Percentiles rank a stretch among this genome's conserved stretches.
These are phyloP conservation scores for Boletus barrowsii DNA, from an alignment of 768 basidiomycete species.

Conservation along the genomic window DNA sequence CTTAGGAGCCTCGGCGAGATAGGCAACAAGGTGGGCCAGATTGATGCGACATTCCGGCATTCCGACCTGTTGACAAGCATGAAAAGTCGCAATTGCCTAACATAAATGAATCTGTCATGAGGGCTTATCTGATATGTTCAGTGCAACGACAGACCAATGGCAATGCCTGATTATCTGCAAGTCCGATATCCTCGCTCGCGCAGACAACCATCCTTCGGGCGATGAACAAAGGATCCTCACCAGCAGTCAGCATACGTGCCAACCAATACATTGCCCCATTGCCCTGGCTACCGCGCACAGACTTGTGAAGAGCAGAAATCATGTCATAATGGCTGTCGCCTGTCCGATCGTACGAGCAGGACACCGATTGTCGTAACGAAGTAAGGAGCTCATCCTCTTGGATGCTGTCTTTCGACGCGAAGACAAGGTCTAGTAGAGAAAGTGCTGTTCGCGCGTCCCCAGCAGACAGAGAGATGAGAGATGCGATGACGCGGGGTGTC, in stretches of 20 bases:
- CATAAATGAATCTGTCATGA: not conserved
- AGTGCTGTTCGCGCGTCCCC: constrained; percentile 80
- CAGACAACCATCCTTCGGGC: constrained; percentile 73
- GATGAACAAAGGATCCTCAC: constrained; percentile 79
- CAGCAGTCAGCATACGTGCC: constrained; percentile 75
- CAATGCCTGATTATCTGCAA: constrained; percentile 75
- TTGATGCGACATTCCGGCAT: constrained; percentile 83
- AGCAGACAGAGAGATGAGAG: constrained; percentile 50
- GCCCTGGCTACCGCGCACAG: constrained; percentile 71
- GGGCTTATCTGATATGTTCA: constrained; percentile 6
- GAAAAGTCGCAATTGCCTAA: constrained; percentile 59
- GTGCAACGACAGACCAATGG: constrained; percentile 50
- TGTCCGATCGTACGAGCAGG: constrained; percentile 67
- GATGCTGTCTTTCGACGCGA: constrained; percentile 41
- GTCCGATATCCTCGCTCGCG: constrained; percentile 83
- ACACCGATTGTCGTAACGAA: constrained; percentile 59
- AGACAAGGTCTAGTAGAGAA: constrained; percentile 69
- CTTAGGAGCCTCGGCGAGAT: constrained; percentile 81
- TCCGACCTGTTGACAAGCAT: constrained; percentile 67
- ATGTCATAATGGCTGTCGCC: constrained; percentile 79
- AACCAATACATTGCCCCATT: constrained; percentile 87
- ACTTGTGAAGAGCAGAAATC: constrained; percentile 84
- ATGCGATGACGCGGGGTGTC: constrained; percentile 44
- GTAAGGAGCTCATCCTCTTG: constrained; percentile 50
- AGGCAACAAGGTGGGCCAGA: constrained; percentile 71